Conservation (phyloP, 495 filamentous ascomycete genomes). For the Neurospora sp. region DNA sequence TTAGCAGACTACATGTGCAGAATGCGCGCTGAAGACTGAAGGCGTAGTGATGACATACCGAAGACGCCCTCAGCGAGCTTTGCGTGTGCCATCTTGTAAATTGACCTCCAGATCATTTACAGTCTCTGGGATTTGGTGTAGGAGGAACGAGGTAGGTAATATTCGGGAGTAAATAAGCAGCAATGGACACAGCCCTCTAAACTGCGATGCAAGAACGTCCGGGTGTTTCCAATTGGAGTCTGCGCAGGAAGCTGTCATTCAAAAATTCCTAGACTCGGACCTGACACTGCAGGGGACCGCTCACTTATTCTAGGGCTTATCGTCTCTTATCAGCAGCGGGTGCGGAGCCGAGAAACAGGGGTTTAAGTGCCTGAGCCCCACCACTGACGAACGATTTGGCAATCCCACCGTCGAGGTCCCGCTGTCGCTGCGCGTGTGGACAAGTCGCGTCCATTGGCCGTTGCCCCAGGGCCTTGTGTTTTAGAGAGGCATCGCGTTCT, state of each 20-base stretch:
- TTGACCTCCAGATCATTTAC: conserved; percentile 17
- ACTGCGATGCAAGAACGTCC: neutral
- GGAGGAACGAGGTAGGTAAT: neutral
- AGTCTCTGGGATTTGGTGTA: neutral
- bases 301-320: neutral
- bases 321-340: neutral
- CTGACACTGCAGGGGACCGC: neutral
- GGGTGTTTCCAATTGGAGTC: too few relatives aligned
- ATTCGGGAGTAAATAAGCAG: neutral
- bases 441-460: neutral
- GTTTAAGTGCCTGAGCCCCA: neutral
- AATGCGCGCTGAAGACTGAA: neutral
- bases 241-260: neutral
- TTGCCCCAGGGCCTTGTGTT: neutral
- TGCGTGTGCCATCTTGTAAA: conserved; percentile 43
- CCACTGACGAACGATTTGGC: neutral
- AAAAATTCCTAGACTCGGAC: neutral
- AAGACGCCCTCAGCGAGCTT: conserved; percentile 68
- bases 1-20: neutral
- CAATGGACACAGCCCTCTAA: neutral
- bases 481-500: neutral
- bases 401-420: neutral
- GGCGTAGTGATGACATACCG: conserved; percentile 33
- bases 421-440: neutral
- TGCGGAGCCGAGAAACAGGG: neutral